phyloP scores from a whole-genome alignment of 768 basidiomycete species.

The Leucosporidium creatinivorum region DNA sequence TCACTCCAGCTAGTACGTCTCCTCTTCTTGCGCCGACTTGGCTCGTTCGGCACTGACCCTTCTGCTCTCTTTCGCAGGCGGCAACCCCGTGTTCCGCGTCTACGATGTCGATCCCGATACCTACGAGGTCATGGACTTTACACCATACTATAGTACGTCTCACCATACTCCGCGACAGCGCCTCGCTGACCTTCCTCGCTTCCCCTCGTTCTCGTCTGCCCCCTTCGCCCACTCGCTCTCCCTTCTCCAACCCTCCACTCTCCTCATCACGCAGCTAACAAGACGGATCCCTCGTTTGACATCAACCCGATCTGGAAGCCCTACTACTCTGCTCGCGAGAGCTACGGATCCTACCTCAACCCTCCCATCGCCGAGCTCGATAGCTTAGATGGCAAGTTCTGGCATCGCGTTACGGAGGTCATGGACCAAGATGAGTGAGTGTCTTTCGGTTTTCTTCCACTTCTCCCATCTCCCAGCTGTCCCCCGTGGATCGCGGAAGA shows the following conservation, averaged over 20 bases:
- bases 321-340: conserved; percentile 54
- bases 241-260: not conserved
- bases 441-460: not conserved
- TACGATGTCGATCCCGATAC: conserved; percentile 63
- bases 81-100: conserved; percentile 53
- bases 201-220: not conserved
- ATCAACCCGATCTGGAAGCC: conserved; percentile 45
- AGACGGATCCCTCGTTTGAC: conserved; percentile 42
- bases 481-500: not conserved
- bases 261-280: conserved; percentile 2
- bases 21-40: not conserved
- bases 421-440: conserved; percentile 25
- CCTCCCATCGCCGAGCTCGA: conserved; percentile 40
- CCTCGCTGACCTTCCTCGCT: not conserved
- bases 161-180: no score
- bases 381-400: conserved; percentile 52
- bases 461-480: not conserved
- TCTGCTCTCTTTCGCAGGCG: conserved; percentile 2
- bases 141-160: conserved; percentile 49
- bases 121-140: conserved; percentile 56
- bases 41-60: not conserved
- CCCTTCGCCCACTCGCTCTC: no score
- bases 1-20: conserved; percentile 53
- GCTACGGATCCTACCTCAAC: conserved; percentile 46
- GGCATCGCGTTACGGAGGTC: conserved; percentile 55